Base-by-base conservation (phyloP, 306 rosid species). In the Cercis canadensis region DNA sequence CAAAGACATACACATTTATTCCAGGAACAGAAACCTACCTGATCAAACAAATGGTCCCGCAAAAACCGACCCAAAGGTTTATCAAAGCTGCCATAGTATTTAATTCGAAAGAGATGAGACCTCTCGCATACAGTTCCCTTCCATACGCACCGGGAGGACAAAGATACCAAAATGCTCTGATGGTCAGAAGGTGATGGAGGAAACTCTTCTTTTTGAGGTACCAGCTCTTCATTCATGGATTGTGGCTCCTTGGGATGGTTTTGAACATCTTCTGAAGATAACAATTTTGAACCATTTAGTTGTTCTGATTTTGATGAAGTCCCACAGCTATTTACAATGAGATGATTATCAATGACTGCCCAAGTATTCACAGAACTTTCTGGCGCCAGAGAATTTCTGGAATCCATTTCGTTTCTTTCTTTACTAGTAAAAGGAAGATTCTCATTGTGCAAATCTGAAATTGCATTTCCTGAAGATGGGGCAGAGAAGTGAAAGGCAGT, bases 61-160 rank as follows among this genome's bases (percentile, higher is more conserved):
- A 95, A 69, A 85, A 86, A 95, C 68, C 96, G 86, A 34, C 99
- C 99, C 73, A 95, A 75, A 50, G 99, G 97, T 76, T 89, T 92
- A 72, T 95, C 99, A 61, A 87, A 91, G 72, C 82, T 95, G 51
- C 99, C 99, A 79, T 95, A 95, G 79, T 95, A 95, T 86, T 87
- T 95, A 39, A 95, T 91, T 79, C 99, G 96, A 73, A 89, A 86
- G 41, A 95, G 92, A 79, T 95, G 97, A 6, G 97, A 88, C 81
- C 96, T 87, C 86, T 95, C 99, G 74, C 97, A 95, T 54, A 87
- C 90, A 73, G 96, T 89, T 47, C 99, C 97, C 87, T 95, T 95
- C 99, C 99, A 91, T 36, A 95, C 87, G 6, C 99, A 95, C 56
- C 99, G 89, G 50, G 97, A 91, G 43, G 99, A 95, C 70, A 87